A percentile compares a stretch with the other conserved stretches of the same genome.
Conservation (phyloP, 2,329 filamentous ascomycete genomes). For the Shiraia sp. region DNA sequence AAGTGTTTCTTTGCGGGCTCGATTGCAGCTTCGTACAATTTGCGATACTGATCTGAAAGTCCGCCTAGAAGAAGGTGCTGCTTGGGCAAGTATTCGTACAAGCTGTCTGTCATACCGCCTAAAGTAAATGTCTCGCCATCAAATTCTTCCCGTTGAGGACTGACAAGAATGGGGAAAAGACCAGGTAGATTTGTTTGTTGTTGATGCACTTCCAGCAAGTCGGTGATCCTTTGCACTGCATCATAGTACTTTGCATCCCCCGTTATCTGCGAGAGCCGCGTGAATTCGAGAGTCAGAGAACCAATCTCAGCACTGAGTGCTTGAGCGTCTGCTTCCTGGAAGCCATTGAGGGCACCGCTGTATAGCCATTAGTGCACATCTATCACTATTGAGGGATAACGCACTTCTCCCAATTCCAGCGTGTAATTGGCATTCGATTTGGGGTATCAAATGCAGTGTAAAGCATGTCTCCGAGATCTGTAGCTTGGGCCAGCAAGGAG, state of each 20-base stretch:
- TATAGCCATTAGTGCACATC: slow-evolving; percentile 15
- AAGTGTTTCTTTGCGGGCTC: slow-evolving; percentile 72
- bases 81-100: slow-evolving; percentile 64
- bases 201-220: slow-evolving; percentile 40
- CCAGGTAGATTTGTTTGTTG: slow-evolving; percentile 43
- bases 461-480: slow-evolving; percentile 49
- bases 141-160: slow-evolving; percentile 35
- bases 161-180: slow-evolving; percentile 42
- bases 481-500: slow-evolving; percentile 44
- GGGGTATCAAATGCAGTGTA: slow-evolving; percentile 51
- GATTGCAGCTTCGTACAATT: slow-evolving; percentile 70
- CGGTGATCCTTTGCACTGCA: slow-evolving; percentile 42
- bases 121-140: slow-evolving; percentile 51
- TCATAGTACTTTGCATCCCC: slow-evolving; percentile 45
- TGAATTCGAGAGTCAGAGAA: slow-evolving; percentile 45
- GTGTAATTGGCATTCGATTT: slow-evolving; percentile 46
- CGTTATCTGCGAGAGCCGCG: slow-evolving; percentile 44
- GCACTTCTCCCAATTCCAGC: slow-evolving; percentile 46
- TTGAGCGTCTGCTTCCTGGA: slow-evolving; percentile 34
- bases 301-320: slow-evolving; percentile 44
- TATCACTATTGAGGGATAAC: slow-evolving; percentile 5
- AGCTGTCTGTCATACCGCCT: slow-evolving; percentile 59
- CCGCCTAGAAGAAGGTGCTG: slow-evolving; percentile 78
- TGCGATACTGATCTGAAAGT: slow-evolving; percentile 69
- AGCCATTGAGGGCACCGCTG: slow-evolving; percentile 33